phyloP scores from a whole-genome alignment of 768 basidiomycete genomes.

The Chalciporus sphaerocephalus region DNA sequence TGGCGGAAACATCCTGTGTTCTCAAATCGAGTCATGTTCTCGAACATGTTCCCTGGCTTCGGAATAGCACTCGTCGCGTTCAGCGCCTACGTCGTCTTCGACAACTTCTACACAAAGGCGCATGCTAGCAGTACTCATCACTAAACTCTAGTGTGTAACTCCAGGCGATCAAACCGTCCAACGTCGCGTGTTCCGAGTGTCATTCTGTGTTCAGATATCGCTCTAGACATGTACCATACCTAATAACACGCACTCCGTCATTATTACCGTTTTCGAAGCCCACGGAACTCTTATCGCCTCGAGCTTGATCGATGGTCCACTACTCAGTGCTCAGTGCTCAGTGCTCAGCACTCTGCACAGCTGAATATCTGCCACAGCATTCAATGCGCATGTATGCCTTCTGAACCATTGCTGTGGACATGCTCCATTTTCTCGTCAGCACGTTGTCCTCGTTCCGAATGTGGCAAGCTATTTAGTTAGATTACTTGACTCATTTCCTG shows the following conservation, averaged over 20 bases:
- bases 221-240: background rate
- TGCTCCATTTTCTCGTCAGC: too few relatives aligned
- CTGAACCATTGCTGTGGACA: too few relatives aligned
- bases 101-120: constrained; percentile 57
- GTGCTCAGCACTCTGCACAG: background rate
- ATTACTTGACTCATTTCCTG: too few relatives aligned
- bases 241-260: background rate
- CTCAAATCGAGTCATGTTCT: constrained; percentile 80
- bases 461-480: too few relatives aligned
- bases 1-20: constrained; percentile 93
- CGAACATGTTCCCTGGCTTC: constrained; percentile 90
- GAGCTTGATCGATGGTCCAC: background rate
- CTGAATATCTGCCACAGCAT: background rate
- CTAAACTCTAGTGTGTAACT: constrained; percentile 2
- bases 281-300: background rate
- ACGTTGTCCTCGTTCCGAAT: too few relatives aligned
- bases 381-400: background rate
- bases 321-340: background rate
- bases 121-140: constrained; percentile 23
- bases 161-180: background rate
- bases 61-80: constrained; percentile 91
- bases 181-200: background rate
- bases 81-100: constrained; percentile 82
- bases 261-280: background rate
- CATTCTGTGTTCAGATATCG: background rate